Base-by-base conservation (phyloP, 441 rosid species). In the Syzygium malaccense region DNA sequence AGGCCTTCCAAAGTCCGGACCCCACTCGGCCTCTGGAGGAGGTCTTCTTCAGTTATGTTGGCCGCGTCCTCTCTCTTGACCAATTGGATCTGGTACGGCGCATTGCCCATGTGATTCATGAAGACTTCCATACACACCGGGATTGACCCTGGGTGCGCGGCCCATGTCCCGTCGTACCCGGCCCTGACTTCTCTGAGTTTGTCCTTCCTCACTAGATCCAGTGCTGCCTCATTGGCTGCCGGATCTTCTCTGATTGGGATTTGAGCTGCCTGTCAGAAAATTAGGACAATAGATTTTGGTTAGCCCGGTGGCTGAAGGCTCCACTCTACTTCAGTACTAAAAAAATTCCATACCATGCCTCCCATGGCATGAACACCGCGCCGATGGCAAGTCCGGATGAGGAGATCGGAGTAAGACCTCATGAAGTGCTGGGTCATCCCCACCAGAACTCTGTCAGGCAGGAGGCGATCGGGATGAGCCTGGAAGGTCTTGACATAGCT, bases 111-210 rank as follows among this genome's bases (percentile, higher is more conserved):
- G 91, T 91, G 93, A 87, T 90, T 92, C 84, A 91, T 92, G 94
- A 98, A 96, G 85, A 93, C 93, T 62, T 98, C 97, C 93, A 92
- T 90, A 88, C 98, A 97, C 14, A 89, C 92, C 58, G 95, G 95
- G 93, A 97, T 95, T 10, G 95, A 95, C 54, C 99, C 98, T 6
- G 99, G 99, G 88, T 97, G 99, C n/a, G 99, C 99, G 9, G 99
- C 99, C 99, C 98, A 97, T 37, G 98, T 97, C 56, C 99, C 99
- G 90, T 98, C 99, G 80, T 97, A 98, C 15, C 98, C 99, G 85
- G 98, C 99, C 89, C 85, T 94, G 37, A 92, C 98, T 88, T 98
- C 99, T 90, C 99, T 92, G 37, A 92, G 93, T 93, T 98, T 98
- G 92, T 97, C 99, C 91, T 97, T 96, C 92, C 91, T 93, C 58